Evolutionary conservation across 2,329 filamentous ascomycete species (phyloP).

Genomic region (Fonsecaea monophora): DNA sequence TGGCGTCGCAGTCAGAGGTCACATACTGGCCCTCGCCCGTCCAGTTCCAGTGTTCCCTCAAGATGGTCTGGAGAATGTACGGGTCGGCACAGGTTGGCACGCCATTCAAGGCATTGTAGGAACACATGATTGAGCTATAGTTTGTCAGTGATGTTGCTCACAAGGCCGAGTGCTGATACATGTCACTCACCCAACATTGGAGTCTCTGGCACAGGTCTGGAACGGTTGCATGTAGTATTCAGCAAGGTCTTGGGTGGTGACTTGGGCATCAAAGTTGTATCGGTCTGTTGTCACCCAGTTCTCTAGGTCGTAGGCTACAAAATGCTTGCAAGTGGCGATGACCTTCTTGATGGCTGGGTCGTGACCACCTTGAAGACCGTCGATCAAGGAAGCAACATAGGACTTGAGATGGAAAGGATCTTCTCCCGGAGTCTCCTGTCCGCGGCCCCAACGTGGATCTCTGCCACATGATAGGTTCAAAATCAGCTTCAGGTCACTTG

Average conservation of each 20-base stretch:
- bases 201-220: conserved; percentile 66
- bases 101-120: conserved; percentile 70
- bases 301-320: conserved; percentile 65
- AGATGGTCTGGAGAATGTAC: conserved; percentile 67
- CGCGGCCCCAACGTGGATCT: conserved; percentile 69
- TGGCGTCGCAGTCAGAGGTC: conserved; percentile 69
- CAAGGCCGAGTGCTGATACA: neutral
- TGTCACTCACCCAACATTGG: conserved; percentile 45
- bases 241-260: conserved; percentile 64
- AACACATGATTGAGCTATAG: conserved; percentile 67
- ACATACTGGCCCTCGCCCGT: conserved; percentile 67
- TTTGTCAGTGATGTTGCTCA: conserved; percentile 2
- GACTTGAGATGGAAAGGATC: conserved; percentile 59
- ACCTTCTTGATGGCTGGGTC: conserved; percentile 54
- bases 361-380: conserved; percentile 60
- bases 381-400: conserved; percentile 62
- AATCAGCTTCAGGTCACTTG: neutral
- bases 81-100: conserved; percentile 68
- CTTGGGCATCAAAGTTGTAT: conserved; percentile 62
- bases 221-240: conserved; percentile 74
- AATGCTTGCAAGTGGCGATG: conserved; percentile 67
- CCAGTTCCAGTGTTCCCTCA: conserved; percentile 72
- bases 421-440: conserved; percentile 66
- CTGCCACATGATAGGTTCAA: conserved; percentile 41
- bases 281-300: conserved; percentile 53